phyloP scores from a whole-genome alignment of 257 asterid genomes.

The Anisodus tanguticus region DNA sequence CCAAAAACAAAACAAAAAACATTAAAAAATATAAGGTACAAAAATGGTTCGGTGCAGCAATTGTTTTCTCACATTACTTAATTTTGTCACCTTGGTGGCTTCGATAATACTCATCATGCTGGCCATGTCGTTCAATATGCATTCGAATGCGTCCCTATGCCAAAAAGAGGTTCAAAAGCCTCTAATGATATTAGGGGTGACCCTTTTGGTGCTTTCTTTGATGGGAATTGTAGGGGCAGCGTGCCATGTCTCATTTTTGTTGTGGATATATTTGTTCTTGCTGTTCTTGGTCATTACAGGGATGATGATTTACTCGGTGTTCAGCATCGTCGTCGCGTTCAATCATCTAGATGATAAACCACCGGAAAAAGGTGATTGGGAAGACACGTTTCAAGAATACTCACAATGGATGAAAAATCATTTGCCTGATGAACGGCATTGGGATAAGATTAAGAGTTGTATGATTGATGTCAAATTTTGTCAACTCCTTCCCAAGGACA shows the following conservation, averaged over 20 bases:
- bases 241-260: constrained; percentile 42
- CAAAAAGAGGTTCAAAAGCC: constrained; percentile 55
- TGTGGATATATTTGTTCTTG: constrained; percentile 59
- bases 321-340: constrained; percentile 58
- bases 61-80: constrained; percentile 49
- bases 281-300: constrained; percentile 52
- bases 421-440: constrained; percentile 53
- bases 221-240: constrained; percentile 65
- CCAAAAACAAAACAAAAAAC: too few species aligned
- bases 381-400: constrained; percentile 60
- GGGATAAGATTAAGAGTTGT: constrained; percentile 75
- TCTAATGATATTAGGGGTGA: constrained; percentile 50
- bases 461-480: constrained; percentile 52
- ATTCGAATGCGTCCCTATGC: constrained; percentile 46
- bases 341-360: constrained; percentile 49
- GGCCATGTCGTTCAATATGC: constrained; percentile 50
- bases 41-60: constrained; percentile 59
- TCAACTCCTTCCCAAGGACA: constrained; percentile 30
- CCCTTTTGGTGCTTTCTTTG: constrained; percentile 51
- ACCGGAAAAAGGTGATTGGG: constrained; percentile 42
- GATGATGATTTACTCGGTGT: constrained; percentile 44
- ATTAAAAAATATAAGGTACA: neutral
- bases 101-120: constrained; percentile 36
- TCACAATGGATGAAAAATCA: constrained; percentile 67
- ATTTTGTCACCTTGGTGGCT: constrained; percentile 46